Conservation (phyloP, 345 rosid genomes). For the Gossypium stocksii region DNA sequence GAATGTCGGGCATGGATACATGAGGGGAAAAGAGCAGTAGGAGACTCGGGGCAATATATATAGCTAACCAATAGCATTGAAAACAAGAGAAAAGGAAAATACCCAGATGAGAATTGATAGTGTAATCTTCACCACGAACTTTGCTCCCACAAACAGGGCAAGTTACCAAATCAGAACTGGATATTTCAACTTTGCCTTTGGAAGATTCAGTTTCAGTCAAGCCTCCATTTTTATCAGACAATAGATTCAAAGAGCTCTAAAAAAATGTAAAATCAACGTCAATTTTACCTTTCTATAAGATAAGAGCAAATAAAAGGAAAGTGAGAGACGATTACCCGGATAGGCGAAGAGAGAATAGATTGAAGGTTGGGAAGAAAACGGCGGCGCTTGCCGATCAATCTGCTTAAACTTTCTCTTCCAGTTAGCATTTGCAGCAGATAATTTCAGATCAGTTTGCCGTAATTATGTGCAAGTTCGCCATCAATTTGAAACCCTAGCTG, state of each 20-base stretch:
- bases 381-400: slow-evolving; percentile 72
- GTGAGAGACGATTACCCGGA: slow-evolving; percentile 29
- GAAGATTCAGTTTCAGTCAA: slow-evolving; percentile 4
- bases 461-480: neutral
- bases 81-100: neutral
- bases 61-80: neutral
- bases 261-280: neutral
- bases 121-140: slow-evolving; percentile 38
- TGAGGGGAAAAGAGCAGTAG: neutral
- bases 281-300: neutral
- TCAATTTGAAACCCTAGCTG: slow-evolving; percentile 1
- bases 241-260: slow-evolving; percentile 43
- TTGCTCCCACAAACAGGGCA: slow-evolving; percentile 49
- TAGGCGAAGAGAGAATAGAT: slow-evolving; percentile 40
- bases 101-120: slow-evolving; percentile 68
- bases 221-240: slow-evolving; percentile 21
- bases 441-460: neutral
- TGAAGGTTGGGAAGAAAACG: slow-evolving; percentile 58
- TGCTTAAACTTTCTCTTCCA: slow-evolving; percentile 67
- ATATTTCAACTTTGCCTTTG: slow-evolving; percentile 10
- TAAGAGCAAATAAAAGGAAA: neutral
- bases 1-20: neutral
- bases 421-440: slow-evolving; percentile 39
- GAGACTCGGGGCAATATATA: neutral
- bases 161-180: slow-evolving; percentile 25